Base-by-base conservation (phyloP, 2,329 filamentous ascomycete species). In the Phaeophleospora eucalypticola region DNA sequence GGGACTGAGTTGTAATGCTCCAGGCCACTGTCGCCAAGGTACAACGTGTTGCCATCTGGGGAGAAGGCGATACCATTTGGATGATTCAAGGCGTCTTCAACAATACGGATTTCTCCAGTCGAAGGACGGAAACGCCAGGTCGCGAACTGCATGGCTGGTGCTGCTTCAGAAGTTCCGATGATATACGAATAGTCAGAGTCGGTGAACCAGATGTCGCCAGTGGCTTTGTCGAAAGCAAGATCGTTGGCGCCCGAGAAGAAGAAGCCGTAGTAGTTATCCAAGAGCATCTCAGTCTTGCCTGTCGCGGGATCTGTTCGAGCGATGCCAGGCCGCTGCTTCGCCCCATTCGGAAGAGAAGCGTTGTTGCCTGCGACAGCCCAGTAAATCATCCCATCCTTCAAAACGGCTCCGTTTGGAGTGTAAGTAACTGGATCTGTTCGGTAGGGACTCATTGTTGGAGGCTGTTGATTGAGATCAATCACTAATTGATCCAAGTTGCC, bases 141-240 rank as follows among this genome's bases (percentile, higher is more conserved):
- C 10, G 59, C 63, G 19, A 51, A 41, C n/a, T 43, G 33, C 10
- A 41, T 44, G 6, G 51, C 51, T 2, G 55, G 55, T n/a, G n/a
- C n/a, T n/a, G n/a, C n/a, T 18, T 52, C 46, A 3, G 36, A 27
- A 3, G 55, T 54, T 24, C 54, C 53, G 42, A 56, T 51, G 35
- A 37, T 43, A 21, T 51, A 55, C 16, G 50, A 50, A 34, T 55
- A 55, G 41, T 45, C 37, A 4, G 71, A 68, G 53, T 76, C 73
- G 1, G 73, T 75, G 61, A 77, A 76, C 69, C 71, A 76, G 34
- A 77, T 63, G 42, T 75, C 69, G 36, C 71, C 71, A n/a, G n/a
- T n/a, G 2, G 68, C 69, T 9, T 61, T 56, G 21, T 71, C 66
- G 39, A 73, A 66, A 39, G 67, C 62, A 4, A 69, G 59, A 46